Evolutionary conservation across 1,284 basidiomycete species (phyloP).

Genomic region (Cutaneotrichosporon dermatis): DNA sequence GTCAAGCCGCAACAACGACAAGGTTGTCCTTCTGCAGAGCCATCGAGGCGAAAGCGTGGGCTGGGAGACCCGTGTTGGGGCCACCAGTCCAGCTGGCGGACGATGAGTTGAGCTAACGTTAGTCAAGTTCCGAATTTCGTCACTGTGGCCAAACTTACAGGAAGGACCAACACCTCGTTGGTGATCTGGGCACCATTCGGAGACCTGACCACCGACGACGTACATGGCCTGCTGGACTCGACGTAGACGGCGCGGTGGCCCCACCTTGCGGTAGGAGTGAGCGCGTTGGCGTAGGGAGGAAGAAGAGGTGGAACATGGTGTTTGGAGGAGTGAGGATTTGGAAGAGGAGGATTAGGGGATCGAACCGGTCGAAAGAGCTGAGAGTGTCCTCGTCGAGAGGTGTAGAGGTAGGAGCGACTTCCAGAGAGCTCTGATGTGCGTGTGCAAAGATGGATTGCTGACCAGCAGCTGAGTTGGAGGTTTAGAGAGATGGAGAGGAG

Average conservation of each 20-base stretch:
- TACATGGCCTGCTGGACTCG: constrained; percentile 41
- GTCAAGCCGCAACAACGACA: constrained; percentile 44
- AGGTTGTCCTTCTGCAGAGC: constrained; percentile 28
- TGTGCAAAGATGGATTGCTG: not conserved
- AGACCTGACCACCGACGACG: constrained; percentile 45
- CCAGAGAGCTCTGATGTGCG: constrained; percentile 20
- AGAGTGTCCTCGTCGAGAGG: constrained; percentile 14
- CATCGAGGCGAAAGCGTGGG: constrained; percentile 45
- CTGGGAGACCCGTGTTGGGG: constrained; percentile 35
- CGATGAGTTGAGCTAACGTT: constrained; percentile 35
- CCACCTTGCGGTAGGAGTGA: constrained; percentile 42
- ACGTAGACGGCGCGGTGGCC: constrained; percentile 48
- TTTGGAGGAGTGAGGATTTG: too few species aligned
- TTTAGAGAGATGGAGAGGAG: constrained; percentile 5
- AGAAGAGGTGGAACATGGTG: constrained; percentile 18
- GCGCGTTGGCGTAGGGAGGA: constrained; percentile 18
- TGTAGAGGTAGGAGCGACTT: not conserved
- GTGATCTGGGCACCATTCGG: constrained; percentile 40
- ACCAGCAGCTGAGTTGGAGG: too few species aligned
- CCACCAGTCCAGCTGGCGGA: constrained; percentile 36
- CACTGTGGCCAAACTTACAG: too few species aligned
- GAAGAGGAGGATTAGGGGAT: not conserved
- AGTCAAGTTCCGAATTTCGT: not conserved
- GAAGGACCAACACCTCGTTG: constrained; percentile 46
- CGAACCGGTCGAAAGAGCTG: constrained; percentile 2